Base-by-base conservation (phyloP, 2,329 filamentous ascomycete genomes). In the Aurifilum marmelostoma region DNA sequence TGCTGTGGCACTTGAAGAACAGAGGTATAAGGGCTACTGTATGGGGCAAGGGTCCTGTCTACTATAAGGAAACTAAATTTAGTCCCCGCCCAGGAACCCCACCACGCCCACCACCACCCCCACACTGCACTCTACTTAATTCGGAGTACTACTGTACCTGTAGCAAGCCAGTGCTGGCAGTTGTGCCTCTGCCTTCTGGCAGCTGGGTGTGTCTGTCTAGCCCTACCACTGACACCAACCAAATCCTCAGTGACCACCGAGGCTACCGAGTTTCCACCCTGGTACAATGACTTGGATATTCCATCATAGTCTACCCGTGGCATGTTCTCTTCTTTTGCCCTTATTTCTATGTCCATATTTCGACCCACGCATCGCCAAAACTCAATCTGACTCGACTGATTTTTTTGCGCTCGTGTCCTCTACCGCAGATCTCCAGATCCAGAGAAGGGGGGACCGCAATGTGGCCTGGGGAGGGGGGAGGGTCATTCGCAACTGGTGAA, bases 31-130 rank as follows among this genome's bases (percentile, higher is more conserved):
- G n/a, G n/a, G n/a, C n/a, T n/a, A n/a, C n/a, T n/a, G n/a, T n/a
- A 56, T 56, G 52, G 52, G 27, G 52, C 52, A 56, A 18, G 52
- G 52, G 52, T 56, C 52, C 52, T 56, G n/a, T n/a, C n/a, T n/a
- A n/a, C n/a, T n/a, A n/a, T 5, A 18, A 16, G 12, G 8, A 32
- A 29, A 29, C 12, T 56, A 56, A 56, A 29, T 56, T 56, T 56
- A 56, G 52, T 18, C 52, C 52, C 52, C 52, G 24, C 52, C 52
- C 11, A 47, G 5, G 24, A 14, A 16, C 50, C 50, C 50, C 50
- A 54, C 50, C 27, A 29, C 50, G 9, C 14, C 24, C 52, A 56
- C 27, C 52, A 34, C 52, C 52, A 56, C 52, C 52, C 52, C 52
- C 52, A 56, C 52, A 8, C 52, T 56, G 3, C 27, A 8, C 24